phyloP scores from a whole-genome alignment of 768 basidiomycete genomes.

The Cyathus striatus region DNA sequence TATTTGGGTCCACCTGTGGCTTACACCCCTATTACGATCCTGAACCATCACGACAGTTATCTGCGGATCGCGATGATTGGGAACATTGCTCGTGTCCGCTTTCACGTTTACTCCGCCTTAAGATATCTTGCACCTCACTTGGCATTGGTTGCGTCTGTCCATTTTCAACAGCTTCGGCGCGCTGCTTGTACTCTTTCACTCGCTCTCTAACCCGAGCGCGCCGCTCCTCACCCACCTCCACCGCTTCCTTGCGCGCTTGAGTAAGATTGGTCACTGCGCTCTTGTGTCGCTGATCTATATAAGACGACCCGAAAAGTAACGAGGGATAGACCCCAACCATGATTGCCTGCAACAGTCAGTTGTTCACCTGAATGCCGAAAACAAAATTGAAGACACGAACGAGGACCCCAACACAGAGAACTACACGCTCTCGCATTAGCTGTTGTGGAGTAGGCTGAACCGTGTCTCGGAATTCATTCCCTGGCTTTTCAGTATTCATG shows the following conservation, averaged over 20 bases:
- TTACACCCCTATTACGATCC: no score
- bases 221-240: constrained; percentile 48
- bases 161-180: not conserved
- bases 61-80: no score
- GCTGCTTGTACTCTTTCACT: constrained; percentile 30
- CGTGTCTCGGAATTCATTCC: constrained; percentile 1
- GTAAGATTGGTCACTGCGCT: constrained; percentile 54
- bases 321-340: constrained; percentile 39
- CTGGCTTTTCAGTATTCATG: constrained; percentile 6
- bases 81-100: no score
- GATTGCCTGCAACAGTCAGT: constrained; percentile 28
- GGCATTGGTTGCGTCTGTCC: not conserved
- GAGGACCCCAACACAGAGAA: no score
- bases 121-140: not conserved
- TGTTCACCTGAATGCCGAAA: not conserved
- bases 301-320: constrained; percentile 26
- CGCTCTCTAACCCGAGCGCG: constrained; percentile 45
- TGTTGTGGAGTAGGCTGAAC: no score
- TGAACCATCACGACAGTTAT: no score
- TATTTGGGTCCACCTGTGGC: no score
- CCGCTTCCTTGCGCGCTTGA: constrained; percentile 52
- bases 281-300: constrained; percentile 39
- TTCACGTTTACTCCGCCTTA: no score
- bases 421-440: no score
- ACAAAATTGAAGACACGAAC: no score